Evolutionary conservation across 306 rosid species (phyloP), one percentile per base, ranked within the genome.

Genomic region (Quercus ilex): DNA sequence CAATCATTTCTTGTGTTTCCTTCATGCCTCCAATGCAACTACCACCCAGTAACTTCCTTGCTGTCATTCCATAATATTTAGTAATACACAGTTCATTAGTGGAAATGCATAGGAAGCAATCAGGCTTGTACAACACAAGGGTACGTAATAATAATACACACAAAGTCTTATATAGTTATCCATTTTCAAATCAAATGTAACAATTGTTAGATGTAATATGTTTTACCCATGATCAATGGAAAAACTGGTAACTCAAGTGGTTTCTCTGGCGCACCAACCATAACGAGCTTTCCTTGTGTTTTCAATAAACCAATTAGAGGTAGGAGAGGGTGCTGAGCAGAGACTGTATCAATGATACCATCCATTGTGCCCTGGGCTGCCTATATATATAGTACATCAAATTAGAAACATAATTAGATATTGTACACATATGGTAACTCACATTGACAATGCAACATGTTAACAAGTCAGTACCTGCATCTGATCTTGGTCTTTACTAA

Each of bases 11-110:
- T 53, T 83, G 90, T 1, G 87, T 86, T 78, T 86, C 90, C 82
- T 88, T 88, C 75, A 85, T 78, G 21, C 91, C 89, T 62, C 91
- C 91, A 73, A 76, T 73, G 79, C 43, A n/a, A 71, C 87, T 88
- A 13, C 89, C 89, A 5, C 78, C 87, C 19, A 88, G 7, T 14
- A 77, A n/a, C 77, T 85, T 88, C 71, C 89, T 81, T 55, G 86
- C 89, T 83, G 75, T 79, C n/a, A 75, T 11, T 20, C 3, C 9
- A 15, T 9, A 12, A 73, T 53, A 26, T 9, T 18, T 13, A 20
- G 64, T 19, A 74, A 23, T 9, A 12, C 31, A 17, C 21, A 12
- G 57, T 23, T 60, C 38, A 11, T 28, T 5, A 26, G 20, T 11
- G 41, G 41, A 63, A 63, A 63, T 60, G 33, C 70, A 74, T 5